These are phyloP conservation scores for Danielia oregonensis DNA, from an alignment of 805 yeast genomes.

Conservation along the genomic window DNA sequence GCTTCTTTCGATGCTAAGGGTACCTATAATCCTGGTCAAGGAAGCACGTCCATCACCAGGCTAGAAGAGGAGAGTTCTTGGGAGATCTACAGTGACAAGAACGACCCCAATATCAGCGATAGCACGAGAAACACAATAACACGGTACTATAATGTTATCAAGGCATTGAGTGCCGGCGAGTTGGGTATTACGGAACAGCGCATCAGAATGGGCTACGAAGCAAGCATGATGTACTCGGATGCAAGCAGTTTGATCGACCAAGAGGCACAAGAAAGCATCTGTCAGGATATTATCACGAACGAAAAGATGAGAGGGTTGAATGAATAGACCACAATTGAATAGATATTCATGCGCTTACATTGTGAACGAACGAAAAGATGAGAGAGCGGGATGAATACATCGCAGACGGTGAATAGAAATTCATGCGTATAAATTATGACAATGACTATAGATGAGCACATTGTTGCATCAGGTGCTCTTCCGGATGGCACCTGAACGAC, in stretches of 20 bases:
- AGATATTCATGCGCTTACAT: too few relatives aligned
- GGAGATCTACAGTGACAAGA: conserved; percentile 91
- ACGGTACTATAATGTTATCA: conserved; percentile 79
- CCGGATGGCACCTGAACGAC: too few relatives aligned
- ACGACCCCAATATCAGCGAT: conserved; percentile 62
- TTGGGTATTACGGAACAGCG: conserved; percentile 84
- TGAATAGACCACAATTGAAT: too few relatives aligned
- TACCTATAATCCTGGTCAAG: conserved; percentile 52
- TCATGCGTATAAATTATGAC: too few relatives aligned
- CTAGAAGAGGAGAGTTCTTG: conserved; percentile 90
- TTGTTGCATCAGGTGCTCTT: too few relatives aligned
- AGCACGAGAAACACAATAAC: conserved; percentile 69
- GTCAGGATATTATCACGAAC: conserved; percentile 63
- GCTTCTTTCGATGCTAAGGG: conserved; percentile 36
- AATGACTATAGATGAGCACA: too few relatives aligned
- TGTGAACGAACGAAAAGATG: too few relatives aligned
- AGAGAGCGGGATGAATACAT: too few relatives aligned
- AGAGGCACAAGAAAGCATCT: conserved; percentile 69
- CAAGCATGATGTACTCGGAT: conserved; percentile 71
- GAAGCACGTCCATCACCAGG: conserved; percentile 70
- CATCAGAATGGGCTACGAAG: conserved; percentile 79
- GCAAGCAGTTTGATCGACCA: conserved; percentile 50
- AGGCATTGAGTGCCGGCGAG: conserved; percentile 78
- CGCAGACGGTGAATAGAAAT: too few relatives aligned
- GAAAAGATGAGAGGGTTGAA: conserved; percentile 75